Base-by-base conservation (phyloP, 208 protist species). In the Porcisia deanei region DNA sequence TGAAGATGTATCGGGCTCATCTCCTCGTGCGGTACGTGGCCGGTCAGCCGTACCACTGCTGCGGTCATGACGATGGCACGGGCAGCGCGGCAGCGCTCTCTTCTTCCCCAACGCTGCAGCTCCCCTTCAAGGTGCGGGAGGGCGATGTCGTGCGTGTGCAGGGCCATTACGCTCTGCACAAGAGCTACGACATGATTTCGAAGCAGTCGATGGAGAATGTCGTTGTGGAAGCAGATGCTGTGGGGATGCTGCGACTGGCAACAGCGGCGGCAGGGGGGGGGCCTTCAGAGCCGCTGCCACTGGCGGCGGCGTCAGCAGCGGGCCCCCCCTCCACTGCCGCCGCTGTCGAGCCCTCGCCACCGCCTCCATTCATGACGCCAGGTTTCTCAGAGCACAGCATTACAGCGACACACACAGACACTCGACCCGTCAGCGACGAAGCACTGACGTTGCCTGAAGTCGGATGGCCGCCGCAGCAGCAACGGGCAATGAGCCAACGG, bases 111-210 rank as follows among this genome's bases (percentile, higher is more conserved):
- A 49, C 43, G 10, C n/a, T 30, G 66, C 47, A 16, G 49, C 66
- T 52, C 16, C 66, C 47, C 25, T 83, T 82, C 39, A 47, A 45
- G n/a, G 80, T 91, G 22, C 18, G 58, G 45, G 86, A 83, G 14
- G 91, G 89, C 20, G 88, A 96, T 77, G 61, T 94, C 9, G 58
- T 96, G 49, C 75, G 79, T 3, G 82, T 96, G 37, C 76, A 84
- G 41, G 91, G 91, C 30, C 84, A 87, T 71, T 96, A 96, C 80
- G 84, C 75, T 2, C 65, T 91, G 34, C 91, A 96, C 79, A 79
- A 69, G 34, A 91, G 79, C 67, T 92, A 85, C 81, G 91, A 96
- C 81, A 75, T 92, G 75, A 72, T 94, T 16, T 91, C 91, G 30
- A 96, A 93, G 79, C 81, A 82, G 68, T 70, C 75, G 6, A 74